Conservation (phyloP, 208 protist species). For the Crithidia sp. region DNA sequence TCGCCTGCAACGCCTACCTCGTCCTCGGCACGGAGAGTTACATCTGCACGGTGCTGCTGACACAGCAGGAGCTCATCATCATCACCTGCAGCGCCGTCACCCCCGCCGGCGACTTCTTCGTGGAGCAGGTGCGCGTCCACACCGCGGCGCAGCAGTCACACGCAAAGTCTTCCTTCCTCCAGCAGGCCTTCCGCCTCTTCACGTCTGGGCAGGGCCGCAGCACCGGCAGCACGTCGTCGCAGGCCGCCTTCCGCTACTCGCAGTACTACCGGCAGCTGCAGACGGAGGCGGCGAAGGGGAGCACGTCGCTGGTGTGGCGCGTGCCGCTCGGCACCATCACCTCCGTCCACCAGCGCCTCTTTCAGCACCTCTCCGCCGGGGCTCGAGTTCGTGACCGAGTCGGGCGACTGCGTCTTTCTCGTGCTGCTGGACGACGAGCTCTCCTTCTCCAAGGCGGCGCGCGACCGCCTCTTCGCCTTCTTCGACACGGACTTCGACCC, state of each 20-base stretch:
- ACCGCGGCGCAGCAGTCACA: conserved; percentile 42
- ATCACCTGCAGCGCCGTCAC: conserved; percentile 72
- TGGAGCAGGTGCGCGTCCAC: conserved; percentile 53
- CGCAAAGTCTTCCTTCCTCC: conserved; percentile 40
- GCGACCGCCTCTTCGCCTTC: conserved; percentile 42
- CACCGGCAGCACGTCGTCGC: conserved; percentile 36
- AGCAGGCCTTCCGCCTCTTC: conserved; percentile 56
- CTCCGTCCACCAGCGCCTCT: conserved; percentile 62
- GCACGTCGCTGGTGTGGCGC: conserved; percentile 60
- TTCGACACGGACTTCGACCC: conserved; percentile 34
- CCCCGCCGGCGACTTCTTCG: conserved; percentile 60
- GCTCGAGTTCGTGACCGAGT: conserved; percentile 71
- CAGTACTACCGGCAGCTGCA: conserved; percentile 81
- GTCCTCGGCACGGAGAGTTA: conserved; percentile 57
- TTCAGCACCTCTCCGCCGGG: conserved; percentile 70
- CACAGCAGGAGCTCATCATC: conserved; percentile 60
- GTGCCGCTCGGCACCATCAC: conserved; percentile 51
- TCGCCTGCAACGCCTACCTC: conserved; percentile 69
- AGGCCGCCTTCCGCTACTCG: conserved; percentile 66
- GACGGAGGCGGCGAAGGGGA: conserved; percentile 44
- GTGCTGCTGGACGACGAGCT: conserved; percentile 72
- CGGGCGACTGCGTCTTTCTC: conserved; percentile 56
- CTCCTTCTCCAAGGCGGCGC: conserved; percentile 54
- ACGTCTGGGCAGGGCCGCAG: conserved; percentile 27
- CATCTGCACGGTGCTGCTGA: conserved; percentile 63